Conservation (phyloP, 179 eudicot species). For the Silene vulgaris region DNA sequence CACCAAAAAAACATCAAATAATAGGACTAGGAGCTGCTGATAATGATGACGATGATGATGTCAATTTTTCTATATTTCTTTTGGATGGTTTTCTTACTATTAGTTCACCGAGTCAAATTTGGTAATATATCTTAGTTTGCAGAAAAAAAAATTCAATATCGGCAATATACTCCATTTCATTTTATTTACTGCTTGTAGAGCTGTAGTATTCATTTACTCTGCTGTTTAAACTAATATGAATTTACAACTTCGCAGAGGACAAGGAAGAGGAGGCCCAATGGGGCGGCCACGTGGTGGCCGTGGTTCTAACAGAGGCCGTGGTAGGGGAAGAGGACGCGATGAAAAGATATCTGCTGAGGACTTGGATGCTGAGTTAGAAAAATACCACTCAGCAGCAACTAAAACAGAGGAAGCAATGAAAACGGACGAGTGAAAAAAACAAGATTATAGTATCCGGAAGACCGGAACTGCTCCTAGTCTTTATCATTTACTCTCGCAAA, state of each 20-base stretch:
- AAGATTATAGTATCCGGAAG: constrained; percentile 8
- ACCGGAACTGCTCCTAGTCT: constrained; percentile 17
- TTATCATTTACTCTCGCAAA: constrained; percentile 22
- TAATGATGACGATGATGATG: not conserved
- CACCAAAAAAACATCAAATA: too few relatives aligned
- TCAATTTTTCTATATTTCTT: not conserved
- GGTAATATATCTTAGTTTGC: too few relatives aligned
- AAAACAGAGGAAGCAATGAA: constrained; percentile 51
- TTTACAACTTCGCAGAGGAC: constrained; percentile 35
- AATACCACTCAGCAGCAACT: constrained; percentile 52
- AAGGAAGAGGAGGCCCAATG: constrained; percentile 52
- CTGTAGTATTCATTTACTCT: not conserved
- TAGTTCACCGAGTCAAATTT: not conserved
- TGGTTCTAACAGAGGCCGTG: constrained; percentile 55
- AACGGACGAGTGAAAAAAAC: constrained; percentile 38
- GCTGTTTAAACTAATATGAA: not conserved
- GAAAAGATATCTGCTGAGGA: constrained; percentile 77
- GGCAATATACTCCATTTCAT: not conserved
- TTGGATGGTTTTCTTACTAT: not conserved
- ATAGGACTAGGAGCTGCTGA: not conserved
- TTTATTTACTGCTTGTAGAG: not conserved
- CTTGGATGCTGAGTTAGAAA: constrained; percentile 89
- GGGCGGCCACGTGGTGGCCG: constrained; percentile 67
- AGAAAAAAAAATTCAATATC: too few relatives aligned
- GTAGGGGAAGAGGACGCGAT: constrained; percentile 62